Percentiles rank a stretch among this genome's conserved stretches.
These are phyloP conservation scores for Phaffomyces opuntiae DNA, from an alignment of 805 yeast genomes.

Conservation along the genomic window DNA sequence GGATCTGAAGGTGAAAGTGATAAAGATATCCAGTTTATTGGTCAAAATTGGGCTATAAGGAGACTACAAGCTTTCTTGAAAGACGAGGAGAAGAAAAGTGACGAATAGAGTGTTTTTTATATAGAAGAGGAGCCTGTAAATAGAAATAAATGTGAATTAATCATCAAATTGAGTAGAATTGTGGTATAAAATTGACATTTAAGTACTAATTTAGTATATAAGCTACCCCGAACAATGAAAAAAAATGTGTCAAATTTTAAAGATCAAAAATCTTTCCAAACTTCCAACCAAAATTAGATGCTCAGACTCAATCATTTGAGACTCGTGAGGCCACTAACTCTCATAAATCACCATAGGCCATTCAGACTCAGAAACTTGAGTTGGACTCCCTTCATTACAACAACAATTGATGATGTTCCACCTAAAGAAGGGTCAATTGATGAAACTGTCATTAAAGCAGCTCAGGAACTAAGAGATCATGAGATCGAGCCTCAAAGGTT, in stretches of 20 bases:
- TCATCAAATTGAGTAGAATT: too few relatives aligned
- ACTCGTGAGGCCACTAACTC: too few relatives aligned
- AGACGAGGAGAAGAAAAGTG: slow-evolving; percentile 14
- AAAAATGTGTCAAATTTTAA: too few relatives aligned
- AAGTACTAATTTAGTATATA: too few relatives aligned
- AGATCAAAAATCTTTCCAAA: too few relatives aligned
- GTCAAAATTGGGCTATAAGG: slow-evolving; percentile 77
- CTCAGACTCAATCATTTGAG: too few relatives aligned
- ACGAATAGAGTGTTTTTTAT: background rate
- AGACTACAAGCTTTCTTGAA: slow-evolving; percentile 47
- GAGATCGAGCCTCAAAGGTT: background rate
- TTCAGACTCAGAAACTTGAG: background rate
- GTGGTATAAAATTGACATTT: too few relatives aligned
- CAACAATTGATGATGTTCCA: slow-evolving; percentile 1
- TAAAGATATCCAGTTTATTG: slow-evolving; percentile 64
- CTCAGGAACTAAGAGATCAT: slow-evolving; percentile 8
- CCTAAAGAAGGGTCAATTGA: slow-evolving; percentile 1
- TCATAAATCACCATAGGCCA: too few relatives aligned
- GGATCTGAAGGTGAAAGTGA: slow-evolving; percentile 57
- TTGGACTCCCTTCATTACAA: slow-evolving; percentile 9
- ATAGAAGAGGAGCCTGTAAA: background rate
- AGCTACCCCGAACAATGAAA: too few relatives aligned
- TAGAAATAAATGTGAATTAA: background rate
- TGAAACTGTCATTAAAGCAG: slow-evolving; percentile 5
- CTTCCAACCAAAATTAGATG: too few relatives aligned